Base-by-base conservation (phyloP, 169 alveolate species). In the Miamiensis avidus region DNA sequence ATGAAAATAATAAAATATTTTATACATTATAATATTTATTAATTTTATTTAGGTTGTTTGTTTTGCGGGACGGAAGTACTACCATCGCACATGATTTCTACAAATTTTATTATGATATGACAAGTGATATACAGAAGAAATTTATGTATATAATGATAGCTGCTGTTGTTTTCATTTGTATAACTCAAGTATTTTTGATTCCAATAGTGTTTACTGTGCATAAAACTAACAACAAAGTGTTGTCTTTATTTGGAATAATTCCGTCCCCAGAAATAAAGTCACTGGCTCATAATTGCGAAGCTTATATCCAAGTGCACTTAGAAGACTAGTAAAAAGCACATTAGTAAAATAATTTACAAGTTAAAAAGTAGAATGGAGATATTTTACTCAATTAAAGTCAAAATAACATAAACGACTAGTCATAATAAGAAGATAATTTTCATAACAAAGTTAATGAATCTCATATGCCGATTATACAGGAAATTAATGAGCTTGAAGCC, bases 201-300 rank as follows among this genome's bases (percentile, higher is more conserved):
- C 84, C 84, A 20, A 79, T 79, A 25, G 84, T 79, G 4, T 79
- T 79, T 29, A 27, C 30, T 30, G 84, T 79, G 26, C 65, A 64
- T n/a, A 34, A 74, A 79, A 79, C 84, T 15, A 79, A 79, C 69
- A 84, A 76, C 77, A 84, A 49, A 49, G 84, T 79, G 0, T 31
- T 79, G 1, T 79, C 84, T 28, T 75, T 79, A 0, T 79, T 79
- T 65, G 84, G 84, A n/a, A 79, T 79, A 74, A 79, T 79, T n/a
- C 75, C 84, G 30, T 49, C 64, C 4, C 30, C 33, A 29, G 84
- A 79, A 49, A 30, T 79, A n/a, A 79, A 79, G 25, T 65, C 33
- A 64, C 72, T 49, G 69, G 69, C 69, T 49, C 26, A 11, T 49
- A 49, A 49, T 49, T 49, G 69, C 20, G 69, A 49, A 49, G 4